These are phyloP conservation scores for Lignosus rhinocerotis DNA, from an alignment of 1,284 basidiomycete genomes.

Conservation along the genomic window DNA sequence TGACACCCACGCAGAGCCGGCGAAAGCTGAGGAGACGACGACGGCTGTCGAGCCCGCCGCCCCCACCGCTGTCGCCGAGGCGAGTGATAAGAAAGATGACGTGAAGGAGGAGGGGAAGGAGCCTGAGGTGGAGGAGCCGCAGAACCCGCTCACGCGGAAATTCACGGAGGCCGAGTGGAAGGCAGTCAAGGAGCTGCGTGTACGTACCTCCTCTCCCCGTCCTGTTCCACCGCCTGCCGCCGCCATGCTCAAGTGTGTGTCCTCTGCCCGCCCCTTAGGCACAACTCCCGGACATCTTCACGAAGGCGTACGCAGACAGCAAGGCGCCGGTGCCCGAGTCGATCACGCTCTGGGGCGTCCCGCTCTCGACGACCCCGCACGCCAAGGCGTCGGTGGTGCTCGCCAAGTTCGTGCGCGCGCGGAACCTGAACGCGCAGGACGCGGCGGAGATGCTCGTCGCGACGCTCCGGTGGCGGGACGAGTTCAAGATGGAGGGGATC, in stretches of 20 bases:
- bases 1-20: background rate
- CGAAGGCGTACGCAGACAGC: constrained; percentile 55
- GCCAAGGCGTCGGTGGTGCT: constrained; percentile 70
- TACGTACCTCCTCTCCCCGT: constrained; percentile 26
- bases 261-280: constrained; percentile 38
- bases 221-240: background rate
- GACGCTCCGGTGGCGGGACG: constrained; percentile 73
- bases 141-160: constrained; percentile 64
- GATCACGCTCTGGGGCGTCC: constrained; percentile 71
- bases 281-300: constrained; percentile 57
- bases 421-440: constrained; percentile 61
- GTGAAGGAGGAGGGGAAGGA: constrained; percentile 9
- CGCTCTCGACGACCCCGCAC: constrained; percentile 50
- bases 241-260: background rate
- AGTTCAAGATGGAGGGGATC: constrained; percentile 62
- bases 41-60: background rate
- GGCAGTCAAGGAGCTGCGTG: constrained; percentile 66
- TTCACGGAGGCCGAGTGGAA: constrained; percentile 72
- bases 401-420: constrained; percentile 74
- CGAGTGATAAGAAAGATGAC: background rate
- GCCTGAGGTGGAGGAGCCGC: constrained; percentile 47
- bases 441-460: constrained; percentile 65
- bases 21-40: background rate
- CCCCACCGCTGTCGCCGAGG: background rate
- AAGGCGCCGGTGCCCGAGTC: constrained; percentile 32